These are phyloP conservation scores for Stemphylium beticola DNA, from an alignment of 2,329 filamentous ascomycete species.

Conservation along the genomic window DNA sequence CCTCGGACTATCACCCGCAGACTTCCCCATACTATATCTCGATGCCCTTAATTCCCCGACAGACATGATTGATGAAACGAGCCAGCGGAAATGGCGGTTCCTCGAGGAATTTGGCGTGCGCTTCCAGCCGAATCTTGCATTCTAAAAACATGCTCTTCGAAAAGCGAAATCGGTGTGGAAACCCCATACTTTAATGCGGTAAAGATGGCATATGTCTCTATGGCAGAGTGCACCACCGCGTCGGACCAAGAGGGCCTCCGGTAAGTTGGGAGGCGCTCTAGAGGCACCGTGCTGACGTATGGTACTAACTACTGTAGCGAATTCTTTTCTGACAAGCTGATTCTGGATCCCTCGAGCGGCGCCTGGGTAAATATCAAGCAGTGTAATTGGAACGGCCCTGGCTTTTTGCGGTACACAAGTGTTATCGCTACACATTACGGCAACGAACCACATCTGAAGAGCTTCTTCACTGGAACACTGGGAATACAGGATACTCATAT, in stretches of 20 bases:
- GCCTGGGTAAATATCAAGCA: background rate
- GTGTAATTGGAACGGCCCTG: background rate
- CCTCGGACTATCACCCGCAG: background rate
- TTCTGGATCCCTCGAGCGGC: background rate
- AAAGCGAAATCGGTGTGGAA: background rate
- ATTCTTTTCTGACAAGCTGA: background rate
- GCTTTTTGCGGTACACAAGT: background rate
- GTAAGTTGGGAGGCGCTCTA: too few species aligned
- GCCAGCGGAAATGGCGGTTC: conserved; percentile 17
- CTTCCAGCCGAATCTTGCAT: conserved; percentile 13
- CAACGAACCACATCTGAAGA: too few species aligned
- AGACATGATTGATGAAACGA: background rate
- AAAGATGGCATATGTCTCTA: background rate
- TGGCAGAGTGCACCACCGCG: too few species aligned
- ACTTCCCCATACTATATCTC: conserved; percentile 12
- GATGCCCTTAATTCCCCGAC: conserved; percentile 4
- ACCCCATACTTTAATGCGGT: background rate
- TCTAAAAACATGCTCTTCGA: conserved; percentile 13
- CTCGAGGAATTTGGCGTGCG: conserved; percentile 20
- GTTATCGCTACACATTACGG: too few species aligned
- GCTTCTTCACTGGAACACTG: too few species aligned
- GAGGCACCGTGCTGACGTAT: background rate
- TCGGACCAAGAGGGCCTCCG: too few species aligned
- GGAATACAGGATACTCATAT: too few species aligned
- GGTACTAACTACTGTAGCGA: background rate